Evolutionary conservation across 2,329 filamentous ascomycete genomes (phyloP).

Genomic region (Stromatinia cepivora): DNA sequence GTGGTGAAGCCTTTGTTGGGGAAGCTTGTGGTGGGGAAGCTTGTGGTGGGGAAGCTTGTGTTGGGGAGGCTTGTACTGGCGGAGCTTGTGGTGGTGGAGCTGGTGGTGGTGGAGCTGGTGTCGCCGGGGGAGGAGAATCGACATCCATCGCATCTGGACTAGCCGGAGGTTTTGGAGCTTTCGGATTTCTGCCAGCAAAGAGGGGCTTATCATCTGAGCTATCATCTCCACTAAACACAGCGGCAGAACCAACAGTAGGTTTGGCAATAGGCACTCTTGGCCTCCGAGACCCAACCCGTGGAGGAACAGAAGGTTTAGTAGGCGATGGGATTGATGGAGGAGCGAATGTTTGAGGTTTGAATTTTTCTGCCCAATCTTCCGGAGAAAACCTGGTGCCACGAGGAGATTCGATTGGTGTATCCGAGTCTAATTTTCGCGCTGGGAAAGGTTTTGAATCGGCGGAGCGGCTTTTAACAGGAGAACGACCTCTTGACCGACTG

Average conservation of each 20-base stretch:
- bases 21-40: neutral
- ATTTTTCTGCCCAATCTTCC: slow-evolving; percentile 38
- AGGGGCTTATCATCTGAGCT: slow-evolving; percentile 37
- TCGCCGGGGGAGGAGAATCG: slow-evolving; percentile 49
- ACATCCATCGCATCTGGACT: slow-evolving; percentile 67
- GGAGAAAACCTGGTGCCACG: slow-evolving; percentile 38
- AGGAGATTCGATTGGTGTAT: slow-evolving; percentile 35
- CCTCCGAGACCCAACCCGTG: slow-evolving; percentile 29
- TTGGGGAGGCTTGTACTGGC: slow-evolving; percentile 6
- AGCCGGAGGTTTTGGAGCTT: slow-evolving; percentile 15
- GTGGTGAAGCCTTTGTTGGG: slow-evolving; percentile 46
- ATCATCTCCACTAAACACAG: slow-evolving; percentile 37
- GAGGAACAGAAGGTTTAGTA: slow-evolving; percentile 21
- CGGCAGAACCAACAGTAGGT: slow-evolving; percentile 37
- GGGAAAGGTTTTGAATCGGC: slow-evolving; percentile 28
- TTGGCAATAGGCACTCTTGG: slow-evolving; percentile 29
- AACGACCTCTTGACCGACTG: slow-evolving; percentile 36
- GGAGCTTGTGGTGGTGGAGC: neutral
- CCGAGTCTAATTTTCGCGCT: slow-evolving; percentile 20
- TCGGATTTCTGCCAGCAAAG: slow-evolving; percentile 38
- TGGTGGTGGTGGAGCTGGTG: neutral
- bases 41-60: slow-evolving; percentile 48
- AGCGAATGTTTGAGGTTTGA: slow-evolving; percentile 40
- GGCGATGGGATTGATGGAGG: slow-evolving; percentile 29
- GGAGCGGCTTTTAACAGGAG: slow-evolving; percentile 37